Evolutionary conservation across 306 rosid genomes (phyloP).

Genomic region (Acacia melanoxylon): DNA sequence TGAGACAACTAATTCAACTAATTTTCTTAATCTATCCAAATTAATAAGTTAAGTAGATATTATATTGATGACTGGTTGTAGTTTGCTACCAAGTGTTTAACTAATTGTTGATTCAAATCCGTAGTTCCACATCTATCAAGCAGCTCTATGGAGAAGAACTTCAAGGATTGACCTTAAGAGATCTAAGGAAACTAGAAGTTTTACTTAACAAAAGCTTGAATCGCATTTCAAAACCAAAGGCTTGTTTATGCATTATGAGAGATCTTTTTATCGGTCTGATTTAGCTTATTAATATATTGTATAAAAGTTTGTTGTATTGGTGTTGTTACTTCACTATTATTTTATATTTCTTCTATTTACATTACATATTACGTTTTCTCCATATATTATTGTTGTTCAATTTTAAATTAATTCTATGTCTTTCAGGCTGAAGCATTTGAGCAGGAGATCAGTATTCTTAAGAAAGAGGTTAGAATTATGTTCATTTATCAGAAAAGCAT

Average conservation of each 20-base stretch:
- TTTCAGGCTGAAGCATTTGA: background rate
- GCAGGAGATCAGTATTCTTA: background rate
- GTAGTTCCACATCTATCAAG: background rate
- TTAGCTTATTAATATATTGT: background rate
- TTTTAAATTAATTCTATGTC: background rate
- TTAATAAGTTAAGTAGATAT: no score
- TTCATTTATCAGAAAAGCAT: background rate
- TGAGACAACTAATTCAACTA: no score
- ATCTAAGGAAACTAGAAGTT: background rate
- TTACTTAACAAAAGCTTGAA: background rate
- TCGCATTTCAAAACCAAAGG: background rate
- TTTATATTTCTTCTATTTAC: background rate
- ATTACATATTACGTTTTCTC: background rate
- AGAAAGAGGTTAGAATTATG: background rate
- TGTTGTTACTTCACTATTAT: background rate
- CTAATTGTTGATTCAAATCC: background rate
- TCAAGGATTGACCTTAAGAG: slow-evolving; percentile 7
- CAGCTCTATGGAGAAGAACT: slow-evolving; percentile 16
- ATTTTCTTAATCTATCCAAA: no score
- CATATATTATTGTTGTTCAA: no score
- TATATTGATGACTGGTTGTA: no score
- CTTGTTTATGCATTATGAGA: background rate
- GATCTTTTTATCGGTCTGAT: no score
- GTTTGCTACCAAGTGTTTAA: background rate
- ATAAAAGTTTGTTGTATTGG: no score